Base-by-base conservation (phyloP, 2,329 filamentous ascomycete species). In the Neonectria sp. region DNA sequence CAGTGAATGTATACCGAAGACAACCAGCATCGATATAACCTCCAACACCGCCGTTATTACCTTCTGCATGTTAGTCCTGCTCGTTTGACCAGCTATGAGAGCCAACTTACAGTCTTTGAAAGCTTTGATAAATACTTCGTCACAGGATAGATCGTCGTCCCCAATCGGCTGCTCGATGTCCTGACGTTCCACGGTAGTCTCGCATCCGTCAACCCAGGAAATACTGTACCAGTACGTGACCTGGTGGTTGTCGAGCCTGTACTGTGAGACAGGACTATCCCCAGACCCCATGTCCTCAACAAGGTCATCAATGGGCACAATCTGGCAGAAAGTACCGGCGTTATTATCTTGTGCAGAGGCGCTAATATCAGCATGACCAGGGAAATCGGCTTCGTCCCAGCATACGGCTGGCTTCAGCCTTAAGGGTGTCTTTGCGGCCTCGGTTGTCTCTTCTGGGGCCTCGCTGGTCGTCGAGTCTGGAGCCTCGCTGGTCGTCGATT, bases 11-110 rank as follows among this genome's bases (percentile, higher is more conserved):
- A 17, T 60, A 67, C 15, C 59, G 53, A 17, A 67, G 46, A 55
- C 64, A 67, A 0, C 64, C 59, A 25, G 46, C 59, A 35, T 67
- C 64, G 13, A 63, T 56, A 24, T 63, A 49, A 5, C 60, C 60
- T 15, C 60, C 60, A 24, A 67, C 55, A 27, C 55, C 61, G 21
- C 55, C 61, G 46, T 63, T 63, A n/a, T 58, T 53, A 25, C 61
- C 61, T 63, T 17, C 24, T n/a, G 43, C 25, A 8, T 1, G n/a
- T 63, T 45, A 63, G 61, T 21, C 13, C 3, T 25, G 21, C 25
- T 35, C 33, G 5, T 37, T 17, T 37, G 35, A 37, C 35, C 7
- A 4, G 6, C 13, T 17, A 15, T 12, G 7, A 33, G 4, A 17
- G 3, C 29, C 13, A n/a, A 63, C 61, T 63, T 46, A 63, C 61